Evolutionary conservation across 2,329 filamentous ascomycete species (phyloP).

Genomic region (Colletotrichum paranaense): DNA sequence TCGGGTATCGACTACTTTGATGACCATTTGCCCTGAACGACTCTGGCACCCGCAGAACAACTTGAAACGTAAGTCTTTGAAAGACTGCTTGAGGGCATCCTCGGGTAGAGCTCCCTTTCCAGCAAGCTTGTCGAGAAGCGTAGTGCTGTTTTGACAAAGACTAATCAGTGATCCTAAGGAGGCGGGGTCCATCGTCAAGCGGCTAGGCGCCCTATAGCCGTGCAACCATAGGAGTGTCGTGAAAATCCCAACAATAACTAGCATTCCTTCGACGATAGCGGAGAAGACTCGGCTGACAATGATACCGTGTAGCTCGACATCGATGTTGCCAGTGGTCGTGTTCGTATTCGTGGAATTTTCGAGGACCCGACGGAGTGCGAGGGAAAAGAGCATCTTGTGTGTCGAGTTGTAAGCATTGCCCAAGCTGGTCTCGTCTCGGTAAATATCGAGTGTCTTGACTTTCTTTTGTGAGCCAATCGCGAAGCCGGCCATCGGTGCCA

Average conservation of each 20-base stretch:
- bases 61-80: constrained; percentile 11
- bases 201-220: constrained; percentile 29
- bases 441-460: not conserved
- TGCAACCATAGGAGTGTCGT: not conserved
- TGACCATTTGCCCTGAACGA: not conserved
- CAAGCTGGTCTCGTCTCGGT: constrained; percentile 4
- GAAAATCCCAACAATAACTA: constrained; percentile 33
- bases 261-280: constrained; percentile 41
- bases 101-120: constrained; percentile 24
- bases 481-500: constrained; percentile 48
- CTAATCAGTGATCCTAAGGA: constrained; percentile 41
- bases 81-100: not conserved
- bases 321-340: not conserved
- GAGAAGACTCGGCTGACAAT: constrained; percentile 48
- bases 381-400: constrained; percentile 46
- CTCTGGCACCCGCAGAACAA: constrained; percentile 13
- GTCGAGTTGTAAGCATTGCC: constrained; percentile 38
- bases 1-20: constrained; percentile 14
- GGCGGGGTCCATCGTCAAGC: constrained; percentile 41
- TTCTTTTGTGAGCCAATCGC: constrained; percentile 41
- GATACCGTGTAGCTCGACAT: constrained; percentile 42
- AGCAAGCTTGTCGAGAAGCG: constrained; percentile 22
- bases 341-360: not conserved
- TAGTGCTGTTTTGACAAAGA: constrained; percentile 29
- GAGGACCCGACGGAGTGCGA: constrained; percentile 35